A percentile compares a stretch with the other conserved stretches of the same genome.
Evolutionary conservation across 2,329 filamentous ascomycete species (phyloP).

Genomic region (Fusarium nygamai): DNA sequence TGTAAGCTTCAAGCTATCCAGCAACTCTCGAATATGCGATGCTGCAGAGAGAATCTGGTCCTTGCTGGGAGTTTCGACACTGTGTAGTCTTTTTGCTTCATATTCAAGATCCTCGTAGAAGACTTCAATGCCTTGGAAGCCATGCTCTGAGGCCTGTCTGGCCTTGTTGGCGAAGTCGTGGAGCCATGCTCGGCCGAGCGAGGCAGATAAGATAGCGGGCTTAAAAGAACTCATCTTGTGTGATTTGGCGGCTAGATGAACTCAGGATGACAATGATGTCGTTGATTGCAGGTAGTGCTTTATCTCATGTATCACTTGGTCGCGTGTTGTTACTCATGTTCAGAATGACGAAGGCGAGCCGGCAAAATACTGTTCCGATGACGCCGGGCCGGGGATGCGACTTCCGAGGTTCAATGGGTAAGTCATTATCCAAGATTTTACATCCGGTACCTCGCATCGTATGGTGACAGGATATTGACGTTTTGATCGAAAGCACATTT

Average conservation of each 20-base stretch:
- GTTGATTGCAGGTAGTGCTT: no score
- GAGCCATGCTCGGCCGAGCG: slow-evolving; percentile 12
- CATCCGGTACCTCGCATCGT: rapidly evolving
- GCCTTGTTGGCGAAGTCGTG: slow-evolving; percentile 5
- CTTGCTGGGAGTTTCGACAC: background rate
- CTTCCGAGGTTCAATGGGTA: background rate
- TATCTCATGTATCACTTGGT: no score
- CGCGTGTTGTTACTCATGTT: rapidly evolving
- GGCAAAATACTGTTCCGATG: slow-evolving; percentile 15
- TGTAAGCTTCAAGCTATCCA: background rate
- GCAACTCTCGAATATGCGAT: background rate
- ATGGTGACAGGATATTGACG: rapidly evolving
- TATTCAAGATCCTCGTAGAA: slow-evolving; percentile 16
- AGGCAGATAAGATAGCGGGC: slow-evolving; percentile 2
- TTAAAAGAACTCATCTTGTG: background rate
- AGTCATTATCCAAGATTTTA: background rate
- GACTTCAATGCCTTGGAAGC: slow-evolving; percentile 11
- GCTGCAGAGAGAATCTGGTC: background rate
- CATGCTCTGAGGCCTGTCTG: background rate
- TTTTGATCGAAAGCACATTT: background rate
- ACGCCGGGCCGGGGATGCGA: background rate
- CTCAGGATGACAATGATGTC: rapidly evolving
- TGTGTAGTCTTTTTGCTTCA: background rate
- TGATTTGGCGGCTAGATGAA: rapidly evolving
- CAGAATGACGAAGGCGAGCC: background rate